Evolutionary conservation across 306 rosid species (phyloP).

Genomic region (Vachellia collinsii): DNA sequence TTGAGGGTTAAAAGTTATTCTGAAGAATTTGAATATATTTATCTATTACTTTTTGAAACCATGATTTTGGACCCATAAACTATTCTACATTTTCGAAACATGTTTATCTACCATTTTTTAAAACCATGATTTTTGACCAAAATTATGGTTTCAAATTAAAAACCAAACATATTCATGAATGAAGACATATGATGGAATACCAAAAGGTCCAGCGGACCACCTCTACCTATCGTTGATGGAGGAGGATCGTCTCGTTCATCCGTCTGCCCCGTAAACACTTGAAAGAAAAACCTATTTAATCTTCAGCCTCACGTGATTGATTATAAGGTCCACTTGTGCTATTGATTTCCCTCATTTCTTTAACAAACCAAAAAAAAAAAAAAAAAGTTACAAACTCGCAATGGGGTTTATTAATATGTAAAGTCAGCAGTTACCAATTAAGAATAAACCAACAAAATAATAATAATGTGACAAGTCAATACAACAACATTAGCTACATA

Average conservation of each 20-base stretch:
- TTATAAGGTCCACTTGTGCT: neutral
- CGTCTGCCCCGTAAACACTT: constrained; percentile 26
- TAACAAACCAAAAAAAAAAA: too few relatives aligned
- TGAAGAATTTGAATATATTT: too few relatives aligned
- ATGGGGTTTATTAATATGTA: neutral
- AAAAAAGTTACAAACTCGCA: too few relatives aligned
- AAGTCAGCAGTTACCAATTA: neutral
- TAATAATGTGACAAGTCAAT: neutral
- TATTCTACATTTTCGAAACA: too few relatives aligned
- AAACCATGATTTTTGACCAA: too few relatives aligned
- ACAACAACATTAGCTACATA: constrained; percentile 19
- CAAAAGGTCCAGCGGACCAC: constrained; percentile 8
- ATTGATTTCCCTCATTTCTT: neutral
- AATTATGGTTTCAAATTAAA: too few relatives aligned
- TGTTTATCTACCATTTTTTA: too few relatives aligned
- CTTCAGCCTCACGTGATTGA: neutral
- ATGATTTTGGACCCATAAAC: too few relatives aligned
- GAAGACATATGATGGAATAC: neutral
- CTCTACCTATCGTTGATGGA: constrained; percentile 23
- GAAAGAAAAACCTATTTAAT: neutral
- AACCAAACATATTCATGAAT: constrained; percentile 4
- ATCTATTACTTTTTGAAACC: too few relatives aligned
- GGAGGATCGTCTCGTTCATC: constrained; percentile 13
- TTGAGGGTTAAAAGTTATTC: too few relatives aligned
- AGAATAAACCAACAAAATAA: neutral